Conservation (phyloP, 1,284 basidiomycete genomes). For the Kwoniella shivajii region DNA sequence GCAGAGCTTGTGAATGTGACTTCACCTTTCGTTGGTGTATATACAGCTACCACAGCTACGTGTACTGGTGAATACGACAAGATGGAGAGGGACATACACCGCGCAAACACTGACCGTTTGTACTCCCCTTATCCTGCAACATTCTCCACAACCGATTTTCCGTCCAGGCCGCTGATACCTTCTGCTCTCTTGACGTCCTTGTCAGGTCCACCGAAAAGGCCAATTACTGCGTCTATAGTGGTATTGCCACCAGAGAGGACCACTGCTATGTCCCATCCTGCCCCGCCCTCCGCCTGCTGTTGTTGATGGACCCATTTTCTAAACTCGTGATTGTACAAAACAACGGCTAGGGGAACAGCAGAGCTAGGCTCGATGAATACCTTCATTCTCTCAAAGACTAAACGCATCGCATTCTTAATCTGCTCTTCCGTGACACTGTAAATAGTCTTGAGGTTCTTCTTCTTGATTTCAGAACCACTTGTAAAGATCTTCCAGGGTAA, state of each 20-base stretch:
- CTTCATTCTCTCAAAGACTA: constrained; percentile 31
- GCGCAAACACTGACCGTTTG: too few species aligned
- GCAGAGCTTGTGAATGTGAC: too few species aligned
- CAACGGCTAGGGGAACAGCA: constrained; percentile 27
- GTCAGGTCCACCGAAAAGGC: constrained; percentile 17
- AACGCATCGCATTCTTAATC: constrained; percentile 25
- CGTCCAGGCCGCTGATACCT: constrained; percentile 19
- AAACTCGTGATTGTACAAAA: constrained; percentile 27
- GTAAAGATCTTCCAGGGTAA: constrained; percentile 29
- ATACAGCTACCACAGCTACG: too few species aligned
- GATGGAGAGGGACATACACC: too few species aligned
- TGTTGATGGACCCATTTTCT: constrained; percentile 17
- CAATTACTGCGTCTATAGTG: constrained; percentile 26
- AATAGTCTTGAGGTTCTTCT: constrained; percentile 21
- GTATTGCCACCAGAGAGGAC: constrained; percentile 32
- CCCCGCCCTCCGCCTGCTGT: constrained; percentile 15
- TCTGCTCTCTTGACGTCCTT: constrained; percentile 16
- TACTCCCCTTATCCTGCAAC: constrained; percentile 30
- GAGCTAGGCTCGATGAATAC: constrained; percentile 29
- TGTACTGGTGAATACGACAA: too few species aligned
- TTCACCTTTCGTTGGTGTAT: too few species aligned
- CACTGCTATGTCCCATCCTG: constrained; percentile 25
- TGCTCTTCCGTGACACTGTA: constrained; percentile 26
- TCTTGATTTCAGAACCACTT: constrained; percentile 8
- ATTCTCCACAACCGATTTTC: constrained; percentile 24